Percentiles rank a stretch among this genome's conserved stretches.
phyloP scores from a whole-genome alignment of 2,329 filamentous ascomycete genomes.

The Clonostachys chloroleuca region DNA sequence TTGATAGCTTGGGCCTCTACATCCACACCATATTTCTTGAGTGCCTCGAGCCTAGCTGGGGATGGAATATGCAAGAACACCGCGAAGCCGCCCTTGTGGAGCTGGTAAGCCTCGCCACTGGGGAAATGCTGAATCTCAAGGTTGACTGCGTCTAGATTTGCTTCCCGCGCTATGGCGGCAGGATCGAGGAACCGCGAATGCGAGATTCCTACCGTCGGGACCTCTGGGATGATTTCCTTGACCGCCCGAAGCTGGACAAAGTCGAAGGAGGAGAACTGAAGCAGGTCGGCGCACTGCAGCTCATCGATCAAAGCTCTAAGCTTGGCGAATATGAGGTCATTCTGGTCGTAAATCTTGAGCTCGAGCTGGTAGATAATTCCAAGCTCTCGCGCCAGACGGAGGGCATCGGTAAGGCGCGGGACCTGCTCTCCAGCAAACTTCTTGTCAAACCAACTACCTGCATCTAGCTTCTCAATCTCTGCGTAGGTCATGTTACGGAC shows the following conservation, averaged over 20 bases:
- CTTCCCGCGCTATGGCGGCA: slow-evolving; percentile 2
- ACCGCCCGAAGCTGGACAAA: slow-evolving; percentile 4
- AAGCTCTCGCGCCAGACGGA: slow-evolving; percentile 2
- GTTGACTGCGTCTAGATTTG: slow-evolving; percentile 4
- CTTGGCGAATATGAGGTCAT: slow-evolving; percentile 3
- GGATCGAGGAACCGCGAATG: slow-evolving; percentile 4
- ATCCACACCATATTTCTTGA: slow-evolving; percentile 4
- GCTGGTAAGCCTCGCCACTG: slow-evolving; percentile 3
- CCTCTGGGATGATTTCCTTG: slow-evolving; percentile 4
- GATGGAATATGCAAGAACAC: slow-evolving; percentile 1
- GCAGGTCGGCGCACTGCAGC: slow-evolving; percentile 3
- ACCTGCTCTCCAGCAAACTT: slow-evolving; percentile 3
- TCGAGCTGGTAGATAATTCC: slow-evolving; percentile 5
- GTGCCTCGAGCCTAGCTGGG: background rate
- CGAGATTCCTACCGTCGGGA: slow-evolving; percentile 3
- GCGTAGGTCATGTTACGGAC: slow-evolving; percentile 3
- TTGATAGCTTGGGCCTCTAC: slow-evolving; percentile 2
- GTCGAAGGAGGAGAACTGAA: slow-evolving; percentile 6
- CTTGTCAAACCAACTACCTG: slow-evolving; percentile 4
- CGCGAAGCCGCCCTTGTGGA: slow-evolving; percentile 2
- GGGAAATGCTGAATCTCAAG: slow-evolving; percentile 5
- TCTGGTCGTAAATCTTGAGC: slow-evolving; percentile 5
- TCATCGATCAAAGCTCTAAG: slow-evolving; percentile 3
- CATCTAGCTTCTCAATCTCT: slow-evolving; percentile 3
- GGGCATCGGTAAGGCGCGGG: slow-evolving; percentile 2